Conservation (phyloP, 805 yeast species). For the Ogataea methylovora region DNA sequence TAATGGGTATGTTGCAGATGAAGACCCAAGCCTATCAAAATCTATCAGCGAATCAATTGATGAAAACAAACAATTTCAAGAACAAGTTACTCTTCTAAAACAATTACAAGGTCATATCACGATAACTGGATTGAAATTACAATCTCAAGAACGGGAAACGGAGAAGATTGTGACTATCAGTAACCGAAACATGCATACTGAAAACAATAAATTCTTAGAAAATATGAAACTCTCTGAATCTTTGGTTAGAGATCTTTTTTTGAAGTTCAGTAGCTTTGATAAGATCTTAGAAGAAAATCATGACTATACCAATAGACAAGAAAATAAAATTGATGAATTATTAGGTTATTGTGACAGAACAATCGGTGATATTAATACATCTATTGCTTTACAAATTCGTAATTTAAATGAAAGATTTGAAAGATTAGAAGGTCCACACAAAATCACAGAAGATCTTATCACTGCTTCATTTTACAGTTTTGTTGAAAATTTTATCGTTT, state of each 20-base stretch:
- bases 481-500: constrained; percentile 46
- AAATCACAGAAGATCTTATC: constrained; percentile 25
- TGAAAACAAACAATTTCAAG: no score
- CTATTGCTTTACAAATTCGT: constrained; percentile 54
- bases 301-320: constrained; percentile 13
- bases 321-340: constrained; percentile 48
- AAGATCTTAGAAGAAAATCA: constrained; percentile 13
- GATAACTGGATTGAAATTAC: constrained; percentile 13
- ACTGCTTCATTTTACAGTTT: constrained; percentile 32
- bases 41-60: no score
- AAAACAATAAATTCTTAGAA: constrained; percentile 7
- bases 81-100: no score
- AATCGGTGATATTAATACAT: constrained; percentile 67
- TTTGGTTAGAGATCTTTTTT: constrained; percentile 1
- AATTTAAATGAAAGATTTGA: constrained; percentile 43
- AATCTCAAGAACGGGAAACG: constrained; percentile 9
- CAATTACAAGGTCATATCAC: no score
- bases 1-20: no score
- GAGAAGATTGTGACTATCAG: constrained; percentile 13
- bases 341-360: constrained; percentile 60
- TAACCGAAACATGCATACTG: constrained; percentile 1
- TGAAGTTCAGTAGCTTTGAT: constrained; percentile 1
- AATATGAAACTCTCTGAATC: constrained; percentile 15
- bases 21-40: no score
- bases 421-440: constrained; percentile 21